phyloP scores from a whole-genome alignment of 192 early-diverging fungal genomes.

The Backusella tarrabulga region DNA sequence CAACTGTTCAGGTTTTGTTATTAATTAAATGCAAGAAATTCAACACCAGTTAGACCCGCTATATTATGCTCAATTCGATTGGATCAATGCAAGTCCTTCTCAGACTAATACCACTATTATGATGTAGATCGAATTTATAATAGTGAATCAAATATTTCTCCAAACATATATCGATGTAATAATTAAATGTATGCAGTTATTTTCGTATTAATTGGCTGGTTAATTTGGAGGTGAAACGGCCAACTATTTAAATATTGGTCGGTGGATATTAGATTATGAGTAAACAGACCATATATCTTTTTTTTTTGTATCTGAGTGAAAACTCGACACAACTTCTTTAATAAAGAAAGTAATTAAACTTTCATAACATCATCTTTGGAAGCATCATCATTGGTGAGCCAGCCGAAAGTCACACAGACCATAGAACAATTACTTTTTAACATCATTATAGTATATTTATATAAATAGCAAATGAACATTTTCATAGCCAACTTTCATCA shows the following conservation, averaged over 20 bases:
- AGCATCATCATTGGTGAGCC: too few relatives aligned
- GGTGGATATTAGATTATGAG: neutral
- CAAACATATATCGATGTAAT: neutral
- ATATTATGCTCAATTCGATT: neutral
- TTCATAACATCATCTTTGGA: too few relatives aligned
- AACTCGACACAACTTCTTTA: too few relatives aligned
- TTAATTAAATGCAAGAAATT: neutral
- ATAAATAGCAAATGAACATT: too few relatives aligned
- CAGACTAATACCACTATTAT: neutral
- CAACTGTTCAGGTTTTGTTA: neutral
- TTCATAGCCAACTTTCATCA: too few relatives aligned
- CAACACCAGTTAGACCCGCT: neutral
- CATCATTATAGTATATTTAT: too few relatives aligned
- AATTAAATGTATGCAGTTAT: neutral
- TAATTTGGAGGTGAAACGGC: neutral
- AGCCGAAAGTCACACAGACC: too few relatives aligned
- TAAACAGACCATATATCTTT: neutral
- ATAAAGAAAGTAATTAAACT: too few relatives aligned
- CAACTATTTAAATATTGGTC: neutral
- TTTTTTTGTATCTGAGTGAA: too few relatives aligned
- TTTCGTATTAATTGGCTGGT: neutral
- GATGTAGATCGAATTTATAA: neutral
- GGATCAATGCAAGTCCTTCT: neutral
- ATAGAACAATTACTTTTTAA: neutral
- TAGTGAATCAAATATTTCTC: neutral